phyloP scores from a whole-genome alignment of 148 eudicot genomes.

The Rhododendron mucronatum region DNA sequence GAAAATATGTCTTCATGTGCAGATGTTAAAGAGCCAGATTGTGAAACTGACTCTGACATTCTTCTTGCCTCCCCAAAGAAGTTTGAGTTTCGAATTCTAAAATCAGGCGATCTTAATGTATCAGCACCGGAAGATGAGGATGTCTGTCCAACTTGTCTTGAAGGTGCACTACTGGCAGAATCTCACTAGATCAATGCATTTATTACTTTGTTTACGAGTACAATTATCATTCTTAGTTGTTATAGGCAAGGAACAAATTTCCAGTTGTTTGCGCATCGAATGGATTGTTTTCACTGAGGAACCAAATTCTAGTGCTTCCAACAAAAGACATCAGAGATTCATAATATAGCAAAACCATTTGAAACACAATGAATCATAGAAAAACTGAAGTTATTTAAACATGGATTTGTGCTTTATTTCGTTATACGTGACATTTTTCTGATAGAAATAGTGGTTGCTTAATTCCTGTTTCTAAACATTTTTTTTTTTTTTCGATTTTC shows the following conservation, averaged over 20 bases:
- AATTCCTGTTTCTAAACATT: not conserved
- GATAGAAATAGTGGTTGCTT: not conserved
- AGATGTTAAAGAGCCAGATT: slow-evolving; percentile 29
- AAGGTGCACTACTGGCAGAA: slow-evolving; percentile 41
- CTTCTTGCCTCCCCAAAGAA: slow-evolving; percentile 58
- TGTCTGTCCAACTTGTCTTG: slow-evolving; percentile 85
- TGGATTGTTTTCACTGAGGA: not conserved
- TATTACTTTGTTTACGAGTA: not conserved
- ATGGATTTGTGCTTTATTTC: not conserved
- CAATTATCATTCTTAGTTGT: not conserved
- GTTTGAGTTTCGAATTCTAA: slow-evolving; percentile 42
- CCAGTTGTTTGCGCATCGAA: not conserved
- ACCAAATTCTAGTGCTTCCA: not conserved
- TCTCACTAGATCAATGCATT: not conserved
- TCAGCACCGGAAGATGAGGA: slow-evolving; percentile 67
- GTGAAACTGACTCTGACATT: slow-evolving; percentile 39
- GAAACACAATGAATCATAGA: not conserved
- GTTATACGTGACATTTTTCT: no score
- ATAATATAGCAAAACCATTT: not conserved
- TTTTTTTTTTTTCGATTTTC: not conserved
- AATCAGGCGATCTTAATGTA: slow-evolving; percentile 26
- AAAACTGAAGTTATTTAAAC: not conserved
- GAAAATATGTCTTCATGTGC: slow-evolving; percentile 21
- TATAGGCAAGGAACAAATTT: not conserved
- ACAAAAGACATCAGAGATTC: not conserved